Evolutionary conservation across 2,329 filamentous ascomycete species (phyloP), one percentile per base, ranked within the genome.

Genomic region (Davidsoniella neocaledoniae): DNA sequence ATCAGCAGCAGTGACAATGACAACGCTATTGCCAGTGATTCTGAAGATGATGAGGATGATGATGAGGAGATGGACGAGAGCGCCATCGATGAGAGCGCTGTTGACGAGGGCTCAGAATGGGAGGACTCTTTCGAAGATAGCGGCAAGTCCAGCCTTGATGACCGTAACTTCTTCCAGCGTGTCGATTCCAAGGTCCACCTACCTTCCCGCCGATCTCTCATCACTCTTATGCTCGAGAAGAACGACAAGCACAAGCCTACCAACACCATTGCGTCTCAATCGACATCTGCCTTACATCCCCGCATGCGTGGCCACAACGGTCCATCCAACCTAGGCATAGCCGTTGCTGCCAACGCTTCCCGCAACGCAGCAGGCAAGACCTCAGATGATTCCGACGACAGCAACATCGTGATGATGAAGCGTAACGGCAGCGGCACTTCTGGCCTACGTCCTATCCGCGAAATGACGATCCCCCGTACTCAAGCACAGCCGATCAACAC

Each of bases 121-220:
- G 72, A 81, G 59, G 70, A 76, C 58, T 86, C 81, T 0, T 77
- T 84, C 19, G 83, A 84, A 54, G 85, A 93, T 57, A 91, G 83
- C 61, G 83, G 81, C 51, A 83, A 84, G 57, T 85, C 85, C 1
- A 93, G 85, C 61, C 73, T 87, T 47, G 84, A 91, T 54, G 83
- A 91, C 54, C 80, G 77, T 59, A 74, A 77, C 17, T 72, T 86
- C 58, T 98, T 98, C 73, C 80, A 88, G 63, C 83, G 91, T 7
- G 87, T 96, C 45, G 86, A 94, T 63, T 95, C 88, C 39, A 80
- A 80, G 62, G 78, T 81, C 6, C 86, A 94, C 60, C 71, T 96
- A 23, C 81, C 83, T 2, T 94, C 90, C 1, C 79, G 85, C 45
- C 81, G 83, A 46, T 96, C 90, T 2, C 76, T 96, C 39, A 81